These are phyloP conservation scores for Rhizoclosmatium globosum DNA, from an alignment of 192 early-diverging fungal genomes.

Conservation along the genomic window DNA sequence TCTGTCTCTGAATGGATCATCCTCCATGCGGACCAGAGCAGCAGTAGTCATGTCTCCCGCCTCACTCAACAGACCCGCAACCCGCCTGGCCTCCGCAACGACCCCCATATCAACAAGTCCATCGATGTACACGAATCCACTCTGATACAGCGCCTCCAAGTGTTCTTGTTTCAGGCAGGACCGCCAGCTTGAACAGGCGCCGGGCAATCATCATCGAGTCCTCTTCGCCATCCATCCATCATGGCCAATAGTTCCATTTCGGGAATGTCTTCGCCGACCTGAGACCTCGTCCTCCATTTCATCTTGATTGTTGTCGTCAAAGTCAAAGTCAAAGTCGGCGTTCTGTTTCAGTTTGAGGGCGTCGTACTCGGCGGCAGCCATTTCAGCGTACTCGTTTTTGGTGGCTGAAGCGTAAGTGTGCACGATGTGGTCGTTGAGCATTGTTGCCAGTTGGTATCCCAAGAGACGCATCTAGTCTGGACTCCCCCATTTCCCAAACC, in stretches of 20 bases:
- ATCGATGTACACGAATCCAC: conserved; percentile 24
- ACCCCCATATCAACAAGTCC: conserved; percentile 13
- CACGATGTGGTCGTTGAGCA: conserved; percentile 21
- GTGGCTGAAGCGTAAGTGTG: conserved; percentile 1
- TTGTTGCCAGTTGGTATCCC: too few species aligned
- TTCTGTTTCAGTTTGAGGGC: not conserved
- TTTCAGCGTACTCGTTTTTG: conserved; percentile 1
- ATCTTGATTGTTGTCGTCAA: conserved; percentile 3
- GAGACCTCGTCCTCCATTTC: conserved; percentile 29
- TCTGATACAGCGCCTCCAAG: not conserved
- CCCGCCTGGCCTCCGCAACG: not conserved
- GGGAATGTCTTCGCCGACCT: conserved; percentile 32
- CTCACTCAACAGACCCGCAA: not conserved
- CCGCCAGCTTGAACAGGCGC: conserved; percentile 6
- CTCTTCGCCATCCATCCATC: conserved; percentile 35
- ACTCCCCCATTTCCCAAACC: too few species aligned
- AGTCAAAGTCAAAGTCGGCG: not conserved
- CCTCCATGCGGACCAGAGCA: conserved; percentile 3
- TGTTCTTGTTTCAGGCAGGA: not conserved
- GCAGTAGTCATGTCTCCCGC: conserved; percentile 14
- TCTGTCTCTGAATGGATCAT: conserved; percentile 34
- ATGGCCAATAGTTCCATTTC: conserved; percentile 27
- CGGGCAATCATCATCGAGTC: conserved; percentile 29
- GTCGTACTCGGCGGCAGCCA: conserved; percentile 16
- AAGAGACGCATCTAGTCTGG: too few species aligned